Conservation (phyloP, 177 flowering plant genomes). For the Vitis hybrid region DNA sequence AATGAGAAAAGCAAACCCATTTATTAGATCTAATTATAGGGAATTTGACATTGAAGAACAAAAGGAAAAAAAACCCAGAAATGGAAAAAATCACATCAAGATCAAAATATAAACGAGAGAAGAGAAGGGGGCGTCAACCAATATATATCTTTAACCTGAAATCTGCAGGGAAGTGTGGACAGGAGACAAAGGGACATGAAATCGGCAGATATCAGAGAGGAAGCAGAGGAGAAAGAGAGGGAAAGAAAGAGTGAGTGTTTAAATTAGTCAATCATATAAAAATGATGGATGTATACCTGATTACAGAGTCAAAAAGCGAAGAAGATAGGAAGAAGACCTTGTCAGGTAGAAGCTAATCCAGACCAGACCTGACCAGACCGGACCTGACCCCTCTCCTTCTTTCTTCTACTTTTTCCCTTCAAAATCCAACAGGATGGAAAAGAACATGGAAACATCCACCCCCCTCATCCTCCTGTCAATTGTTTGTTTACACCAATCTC, state of each 20-base stretch:
- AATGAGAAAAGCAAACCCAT: too few relatives aligned
- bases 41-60: background rate
- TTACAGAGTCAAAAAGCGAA: slow-evolving; percentile 9
- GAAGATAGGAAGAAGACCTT: slow-evolving; percentile 4
- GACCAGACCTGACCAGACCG: slow-evolving; percentile 21
- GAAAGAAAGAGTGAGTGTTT: slow-evolving; percentile 10
- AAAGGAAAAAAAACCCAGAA: background rate
- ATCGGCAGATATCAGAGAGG: background rate
- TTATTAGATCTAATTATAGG: too few relatives aligned
- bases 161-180: background rate
- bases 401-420: slow-evolving; percentile 1
- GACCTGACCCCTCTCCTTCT: background rate
- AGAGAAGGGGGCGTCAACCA: too few relatives aligned
- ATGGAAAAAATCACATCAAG: too few relatives aligned
- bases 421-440: slow-evolving; percentile 3
- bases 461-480: background rate
- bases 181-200: background rate
- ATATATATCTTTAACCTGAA: background rate
- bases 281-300: slow-evolving; percentile 15
- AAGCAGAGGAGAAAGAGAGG: background rate
- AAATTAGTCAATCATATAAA: background rate
- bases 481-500: background rate
- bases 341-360: background rate
- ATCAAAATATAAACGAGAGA: too few relatives aligned
- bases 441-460: background rate